Evolutionary conservation across 257 asterid species (phyloP).

Genomic region (Scutellaria minor): DNA sequence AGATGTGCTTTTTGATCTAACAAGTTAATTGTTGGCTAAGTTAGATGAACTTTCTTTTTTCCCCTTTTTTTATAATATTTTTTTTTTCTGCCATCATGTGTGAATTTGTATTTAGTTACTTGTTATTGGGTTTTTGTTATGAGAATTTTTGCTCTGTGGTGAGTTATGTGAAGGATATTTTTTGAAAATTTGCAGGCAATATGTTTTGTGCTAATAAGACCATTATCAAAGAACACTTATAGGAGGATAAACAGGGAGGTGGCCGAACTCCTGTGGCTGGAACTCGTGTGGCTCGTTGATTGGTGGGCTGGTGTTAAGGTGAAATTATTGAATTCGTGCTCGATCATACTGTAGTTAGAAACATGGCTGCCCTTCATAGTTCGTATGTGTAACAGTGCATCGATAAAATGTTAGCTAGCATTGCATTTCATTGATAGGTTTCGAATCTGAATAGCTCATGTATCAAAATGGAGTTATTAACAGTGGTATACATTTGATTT

Average conservation of each 20-base stretch:
- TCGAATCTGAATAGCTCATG: slow-evolving; percentile 13
- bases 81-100: slow-evolving; percentile 7
- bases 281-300: slow-evolving; percentile 93
- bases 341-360: slow-evolving; percentile 3
- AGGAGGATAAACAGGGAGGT: slow-evolving; percentile 80
- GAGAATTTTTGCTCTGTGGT: background rate
- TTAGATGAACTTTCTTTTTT: background rate
- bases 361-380: background rate
- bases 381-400: background rate
- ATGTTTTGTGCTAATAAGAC: slow-evolving; percentile 70
- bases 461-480: background rate
- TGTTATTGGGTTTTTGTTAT: slow-evolving; percentile 4
- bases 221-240: slow-evolving; percentile 72
- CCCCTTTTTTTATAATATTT: background rate
- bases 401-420: slow-evolving; percentile 12
- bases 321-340: slow-evolving; percentile 22
- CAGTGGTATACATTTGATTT: background rate
- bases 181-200: slow-evolving; percentile 57
- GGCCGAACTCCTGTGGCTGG: slow-evolving; percentile 88
- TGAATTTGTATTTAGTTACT: slow-evolving; percentile 14
- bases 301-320: slow-evolving; percentile 99
- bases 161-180: slow-evolving; percentile 23
- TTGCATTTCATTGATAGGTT: background rate
- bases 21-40: slow-evolving; percentile 20
- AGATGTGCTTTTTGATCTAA: slow-evolving; percentile 22